Base-by-base conservation (phyloP, 2,329 filamentous ascomycete genomes). In the Beauveria varroae region DNA sequence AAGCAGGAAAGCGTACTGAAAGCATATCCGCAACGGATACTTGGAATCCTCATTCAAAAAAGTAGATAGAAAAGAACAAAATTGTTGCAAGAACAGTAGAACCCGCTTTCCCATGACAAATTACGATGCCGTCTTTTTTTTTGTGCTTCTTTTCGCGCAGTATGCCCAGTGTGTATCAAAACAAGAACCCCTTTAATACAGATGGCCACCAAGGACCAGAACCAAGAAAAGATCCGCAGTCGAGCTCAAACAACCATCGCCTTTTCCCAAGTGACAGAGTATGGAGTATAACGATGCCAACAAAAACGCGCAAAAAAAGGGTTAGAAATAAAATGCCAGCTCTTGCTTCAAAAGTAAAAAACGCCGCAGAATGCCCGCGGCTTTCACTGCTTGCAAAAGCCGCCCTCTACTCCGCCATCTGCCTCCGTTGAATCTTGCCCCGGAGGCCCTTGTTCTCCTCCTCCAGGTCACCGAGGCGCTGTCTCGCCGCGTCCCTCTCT, bases 401-500 rank as follows among this genome's bases (percentile, higher is more conserved):
- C n/a, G 54, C 54, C 22, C 49, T 62, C 49, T 62, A 54, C 44
- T 60, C 57, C 49, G 57, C 57, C 57, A 60, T 24, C 57, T 60
- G 57, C 57, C 57, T 60, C 49, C 57, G 49, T 28, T 60, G 57
- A 22, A 60, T 60, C 51, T 61, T 61, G 18, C 81, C 80, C 62
- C 84, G 79, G 63, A 95, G 74, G 65, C 89, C 85, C 66, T 87
- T 83, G 69, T 91, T 91, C 76, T 92, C 88, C 59, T 82, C 78
- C 70, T 87, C 83, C n/a, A 88, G 82, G 64, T 92, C 89, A 62
- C 91, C 87, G 0, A 96, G 76, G 57, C 93, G 80, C 76, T 92
- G 89, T 60, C 90, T 79, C 30, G 93, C 93, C 26, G 91, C 92
- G 53, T 84, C 88, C 3, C 95, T 85, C 75, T 99, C 95, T 62